These are phyloP conservation scores for Cyberlindnera mississippiensis DNA, from an alignment of 805 yeast species.

Conservation along the genomic window DNA sequence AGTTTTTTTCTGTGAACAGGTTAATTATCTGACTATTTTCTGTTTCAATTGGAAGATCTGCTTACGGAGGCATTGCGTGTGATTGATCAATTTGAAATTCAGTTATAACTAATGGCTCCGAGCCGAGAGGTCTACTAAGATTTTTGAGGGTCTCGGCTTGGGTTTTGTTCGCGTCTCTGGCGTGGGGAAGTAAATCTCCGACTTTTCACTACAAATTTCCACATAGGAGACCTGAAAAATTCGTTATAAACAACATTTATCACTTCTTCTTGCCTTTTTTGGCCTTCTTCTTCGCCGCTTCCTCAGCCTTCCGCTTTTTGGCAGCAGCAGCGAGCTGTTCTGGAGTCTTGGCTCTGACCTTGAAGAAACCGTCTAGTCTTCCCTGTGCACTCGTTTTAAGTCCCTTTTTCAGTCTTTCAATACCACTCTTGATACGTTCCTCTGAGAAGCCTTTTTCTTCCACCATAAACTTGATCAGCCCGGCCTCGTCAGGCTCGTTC, in stretches of 20 bases:
- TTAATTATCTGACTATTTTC: no score
- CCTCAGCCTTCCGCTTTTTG: conserved; percentile 27
- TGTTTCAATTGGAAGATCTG: no score
- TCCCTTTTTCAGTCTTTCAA: conserved; percentile 78
- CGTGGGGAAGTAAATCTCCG: no score
- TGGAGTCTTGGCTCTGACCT: conserved; percentile 53
- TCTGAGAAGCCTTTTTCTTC: conserved; percentile 88
- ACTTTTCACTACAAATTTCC: no score
- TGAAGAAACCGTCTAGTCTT: conserved; percentile 87
- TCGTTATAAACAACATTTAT: not conserved
- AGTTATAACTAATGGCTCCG: no score
- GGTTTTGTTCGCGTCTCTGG: not conserved
- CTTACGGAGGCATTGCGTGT: conserved; percentile 23
- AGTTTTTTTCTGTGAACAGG: conserved; percentile 17
- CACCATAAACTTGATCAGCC: conserved; percentile 77
- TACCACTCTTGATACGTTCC: conserved; percentile 85
- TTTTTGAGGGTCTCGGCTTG: no score
- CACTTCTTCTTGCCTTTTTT: conserved; percentile 23
- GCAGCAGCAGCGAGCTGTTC: conserved; percentile 35
- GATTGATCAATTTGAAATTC: not conserved
- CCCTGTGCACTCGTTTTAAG: conserved; percentile 86
- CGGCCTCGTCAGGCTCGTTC: conserved; percentile 85
- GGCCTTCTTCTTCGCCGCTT: conserved; percentile 27
- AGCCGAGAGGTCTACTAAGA: no score
- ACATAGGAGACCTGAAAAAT: no score